phyloP scores from a whole-genome alignment of 1,284 basidiomycete species.

The Naganishia sp. region DNA sequence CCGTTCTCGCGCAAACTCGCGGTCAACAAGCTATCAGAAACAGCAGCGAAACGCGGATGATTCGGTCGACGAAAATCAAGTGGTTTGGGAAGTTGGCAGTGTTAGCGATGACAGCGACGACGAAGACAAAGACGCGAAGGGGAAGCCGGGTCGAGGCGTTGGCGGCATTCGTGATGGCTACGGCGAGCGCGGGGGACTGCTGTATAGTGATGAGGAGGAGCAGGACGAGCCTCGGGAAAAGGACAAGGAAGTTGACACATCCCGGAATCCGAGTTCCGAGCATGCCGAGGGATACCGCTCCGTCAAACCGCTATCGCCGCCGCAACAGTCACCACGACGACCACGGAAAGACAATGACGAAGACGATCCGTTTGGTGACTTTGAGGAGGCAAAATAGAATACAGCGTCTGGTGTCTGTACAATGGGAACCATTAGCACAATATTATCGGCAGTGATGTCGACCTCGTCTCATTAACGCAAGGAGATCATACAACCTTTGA shows the following conservation, averaged over 20 bases:
- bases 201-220: conserved; percentile 41
- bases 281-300: neutral
- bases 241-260: neutral
- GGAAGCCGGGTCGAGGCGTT: conserved; percentile 21
- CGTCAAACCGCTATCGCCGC: neutral
- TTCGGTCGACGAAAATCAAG: conserved; percentile 5
- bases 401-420: neutral
- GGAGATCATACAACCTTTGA: neutral
- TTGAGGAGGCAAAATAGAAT: conserved; percentile 24
- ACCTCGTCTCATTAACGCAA: too few relatives aligned
- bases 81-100: conserved; percentile 47
- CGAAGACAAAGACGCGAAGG: conserved; percentile 35
- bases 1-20: conserved; percentile 23
- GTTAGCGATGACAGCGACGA: conserved; percentile 41
- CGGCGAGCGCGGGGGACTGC: conserved; percentile 44
- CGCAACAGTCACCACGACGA: neutral
- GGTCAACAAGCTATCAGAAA: conserved; percentile 11
- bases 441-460: too few relatives aligned
- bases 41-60: neutral
- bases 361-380: conserved; percentile 40
- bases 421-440: neutral
- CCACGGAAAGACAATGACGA: conserved; percentile 30
- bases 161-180: conserved; percentile 30
- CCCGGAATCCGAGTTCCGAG: neutral
- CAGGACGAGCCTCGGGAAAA: conserved; percentile 35